Conservation (phyloP, 208 protist species). For the Leishmania lainsoni region DNA sequence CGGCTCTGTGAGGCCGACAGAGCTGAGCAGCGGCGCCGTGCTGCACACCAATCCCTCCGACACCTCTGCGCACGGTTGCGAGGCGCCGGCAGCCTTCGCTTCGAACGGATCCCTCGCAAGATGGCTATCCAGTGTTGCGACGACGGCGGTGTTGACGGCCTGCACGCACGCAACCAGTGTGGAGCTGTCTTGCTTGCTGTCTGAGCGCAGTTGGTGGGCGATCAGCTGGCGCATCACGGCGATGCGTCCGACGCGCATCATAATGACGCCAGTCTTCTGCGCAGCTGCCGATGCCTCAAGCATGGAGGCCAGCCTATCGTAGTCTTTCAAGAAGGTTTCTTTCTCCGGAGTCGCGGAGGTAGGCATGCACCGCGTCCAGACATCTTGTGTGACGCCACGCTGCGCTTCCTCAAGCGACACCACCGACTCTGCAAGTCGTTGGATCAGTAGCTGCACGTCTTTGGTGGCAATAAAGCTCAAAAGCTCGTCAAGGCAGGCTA, state of each 20-base stretch:
- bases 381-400: conserved; percentile 9
- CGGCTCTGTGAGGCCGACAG: conserved; percentile 22
- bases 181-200: conserved; percentile 85
- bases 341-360: conserved; percentile 9
- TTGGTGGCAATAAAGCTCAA: conserved; percentile 93
- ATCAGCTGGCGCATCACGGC: conserved; percentile 92
- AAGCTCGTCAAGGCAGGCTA: conserved; percentile 86
- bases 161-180: conserved; percentile 75
- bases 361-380: conserved; percentile 31
- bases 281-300: conserved; percentile 11
- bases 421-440: conserved; percentile 31
- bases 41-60: conserved; percentile 21
- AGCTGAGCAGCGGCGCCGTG: conserved; percentile 14
- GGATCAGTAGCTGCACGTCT: conserved; percentile 77
- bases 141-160: conserved; percentile 84
- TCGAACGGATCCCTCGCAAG: conserved; percentile 11
- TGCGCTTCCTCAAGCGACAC: conserved; percentile 15
- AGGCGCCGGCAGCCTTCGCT: background rate
- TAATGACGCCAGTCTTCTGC: conserved; percentile 28
- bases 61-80: conserved; percentile 17
- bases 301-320: conserved; percentile 38
- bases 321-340: conserved; percentile 30
- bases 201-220: conserved; percentile 84
- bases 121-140: conserved; percentile 85
- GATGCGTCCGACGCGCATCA: conserved; percentile 69